phyloP scores from a whole-genome alignment of 441 rosid genomes.

The Francoa sonchifolia region DNA sequence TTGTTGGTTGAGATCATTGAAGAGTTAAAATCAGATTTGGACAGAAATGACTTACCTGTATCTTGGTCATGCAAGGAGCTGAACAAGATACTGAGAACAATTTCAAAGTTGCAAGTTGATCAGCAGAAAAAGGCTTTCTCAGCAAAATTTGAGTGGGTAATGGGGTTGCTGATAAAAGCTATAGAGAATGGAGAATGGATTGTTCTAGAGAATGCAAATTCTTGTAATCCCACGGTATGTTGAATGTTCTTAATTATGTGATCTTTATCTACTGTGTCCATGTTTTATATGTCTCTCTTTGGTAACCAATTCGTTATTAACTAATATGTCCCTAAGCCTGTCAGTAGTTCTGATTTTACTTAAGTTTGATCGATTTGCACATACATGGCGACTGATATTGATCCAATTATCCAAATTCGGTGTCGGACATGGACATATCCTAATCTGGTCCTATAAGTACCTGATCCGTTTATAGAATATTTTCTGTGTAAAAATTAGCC shows the following conservation, averaged over 20 bases:
- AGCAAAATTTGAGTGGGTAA: constrained; percentile 91
- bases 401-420: too few relatives aligned
- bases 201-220: constrained; percentile 87
- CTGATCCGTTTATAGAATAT: too few relatives aligned
- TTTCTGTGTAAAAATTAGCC: too few relatives aligned
- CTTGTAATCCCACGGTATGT: constrained; percentile 94
- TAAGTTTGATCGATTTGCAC: too few relatives aligned
- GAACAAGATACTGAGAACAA: constrained; percentile 31
- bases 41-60: constrained; percentile 23
- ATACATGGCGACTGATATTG: too few relatives aligned
- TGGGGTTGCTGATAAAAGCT: constrained; percentile 79
- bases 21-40: constrained; percentile 36
- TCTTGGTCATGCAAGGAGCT: constrained; percentile 52
- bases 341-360: too few relatives aligned
- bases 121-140: constrained; percentile 32
- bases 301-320: too few relatives aligned
- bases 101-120: constrained; percentile 49
- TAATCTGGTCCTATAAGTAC: too few relatives aligned
- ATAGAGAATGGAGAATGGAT: constrained; percentile 98
- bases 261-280: too few relatives aligned
- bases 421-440: too few relatives aligned
- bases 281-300: too few relatives aligned
- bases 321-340: too few relatives aligned
- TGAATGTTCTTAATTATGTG: constrained; percentile 1
- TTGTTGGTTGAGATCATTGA: constrained; percentile 41